Evolutionary conservation across 2,329 filamentous ascomycete species (phyloP).

Genomic region (Stenocarpella maydis): DNA sequence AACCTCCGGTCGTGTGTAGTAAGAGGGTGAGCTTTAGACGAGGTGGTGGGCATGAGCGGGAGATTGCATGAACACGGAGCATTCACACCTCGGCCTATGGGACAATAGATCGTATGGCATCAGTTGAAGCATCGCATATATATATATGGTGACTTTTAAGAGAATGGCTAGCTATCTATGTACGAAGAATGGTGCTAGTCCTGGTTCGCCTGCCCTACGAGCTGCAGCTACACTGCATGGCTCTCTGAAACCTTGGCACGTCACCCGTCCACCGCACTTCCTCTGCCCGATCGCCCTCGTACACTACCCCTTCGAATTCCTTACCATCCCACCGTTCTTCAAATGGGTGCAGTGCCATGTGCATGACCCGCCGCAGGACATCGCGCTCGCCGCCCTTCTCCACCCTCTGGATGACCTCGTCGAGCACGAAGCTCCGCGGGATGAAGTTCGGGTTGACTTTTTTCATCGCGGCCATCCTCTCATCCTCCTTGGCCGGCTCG

Average conservation of each 20-base stretch:
- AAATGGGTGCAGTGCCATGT: slow-evolving; percentile 86
- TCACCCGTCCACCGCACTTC: slow-evolving; percentile 87
- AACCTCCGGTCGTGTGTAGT: not conserved
- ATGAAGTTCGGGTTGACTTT: slow-evolving; percentile 92
- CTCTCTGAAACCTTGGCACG: slow-evolving; percentile 78
- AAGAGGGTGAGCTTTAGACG: not conserved
- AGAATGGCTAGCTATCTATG: not conserved
- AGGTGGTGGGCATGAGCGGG: not conserved
- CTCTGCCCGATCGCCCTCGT: slow-evolving; percentile 71
- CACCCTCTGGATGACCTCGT: slow-evolving; percentile 89
- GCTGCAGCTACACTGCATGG: slow-evolving; percentile 95
- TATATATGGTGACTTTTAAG: not conserved
- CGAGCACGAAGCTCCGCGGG: slow-evolving; percentile 88
- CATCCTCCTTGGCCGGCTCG: slow-evolving; percentile 58
- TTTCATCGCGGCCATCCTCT: slow-evolving; percentile 79
- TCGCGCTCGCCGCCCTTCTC: slow-evolving; percentile 85
- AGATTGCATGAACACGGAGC: slow-evolving; percentile 23
- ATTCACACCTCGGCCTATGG: not conserved
- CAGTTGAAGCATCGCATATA: not conserved
- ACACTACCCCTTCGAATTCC: slow-evolving; percentile 55
- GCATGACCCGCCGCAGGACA: slow-evolving; percentile 79
- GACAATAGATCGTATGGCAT: not conserved
- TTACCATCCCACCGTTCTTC: slow-evolving; percentile 75
- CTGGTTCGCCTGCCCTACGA: slow-evolving; percentile 60
- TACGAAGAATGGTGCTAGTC: not conserved